Evolutionary conservation across 1,284 basidiomycete species (phyloP).

Genomic region (Heterobasidion annosum): DNA sequence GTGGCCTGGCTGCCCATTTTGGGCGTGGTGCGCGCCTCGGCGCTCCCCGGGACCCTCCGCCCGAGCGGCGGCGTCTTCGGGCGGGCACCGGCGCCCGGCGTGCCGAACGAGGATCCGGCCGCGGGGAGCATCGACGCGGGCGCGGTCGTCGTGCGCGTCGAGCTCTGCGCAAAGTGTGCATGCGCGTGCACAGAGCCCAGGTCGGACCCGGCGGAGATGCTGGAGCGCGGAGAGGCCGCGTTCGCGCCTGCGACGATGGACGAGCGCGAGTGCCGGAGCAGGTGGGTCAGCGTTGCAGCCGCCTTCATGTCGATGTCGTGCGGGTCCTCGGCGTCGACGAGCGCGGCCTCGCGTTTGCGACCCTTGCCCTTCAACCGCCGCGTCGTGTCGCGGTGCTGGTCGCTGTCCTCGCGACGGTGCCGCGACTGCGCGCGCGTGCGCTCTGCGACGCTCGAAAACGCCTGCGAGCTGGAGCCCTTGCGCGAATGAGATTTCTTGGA

Average conservation of each 20-base stretch:
- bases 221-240: slow-evolving; percentile 57
- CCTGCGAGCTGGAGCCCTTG: slow-evolving; percentile 4
- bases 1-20: slow-evolving; percentile 4
- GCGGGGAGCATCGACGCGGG: slow-evolving; percentile 21
- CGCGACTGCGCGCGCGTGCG: slow-evolving; percentile 30
- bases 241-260: slow-evolving; percentile 46
- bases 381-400: slow-evolving; percentile 24
- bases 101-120: slow-evolving; percentile 20
- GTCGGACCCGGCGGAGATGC: slow-evolving; percentile 46
- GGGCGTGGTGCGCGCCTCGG: slow-evolving; percentile 3
- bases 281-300: slow-evolving; percentile 66
- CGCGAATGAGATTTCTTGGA: slow-evolving; percentile 10
- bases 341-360: slow-evolving; percentile 21
- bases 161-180: slow-evolving; percentile 56
- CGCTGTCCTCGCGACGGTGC: slow-evolving; percentile 15
- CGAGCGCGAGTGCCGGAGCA: slow-evolving; percentile 55
- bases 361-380: slow-evolving; percentile 33
- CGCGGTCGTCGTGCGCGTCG: slow-evolving; percentile 34
- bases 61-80: slow-evolving; percentile 21
- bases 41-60: not conserved
- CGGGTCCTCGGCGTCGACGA: slow-evolving; percentile 24
- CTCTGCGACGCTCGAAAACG: slow-evolving; percentile 29
- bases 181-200: slow-evolving; percentile 45
- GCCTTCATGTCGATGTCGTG: slow-evolving; percentile 66
- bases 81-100: slow-evolving; percentile 10